phyloP scores from a whole-genome alignment of 169 alveolate genomes.

The Cryptosporidium baileyi region DNA sequence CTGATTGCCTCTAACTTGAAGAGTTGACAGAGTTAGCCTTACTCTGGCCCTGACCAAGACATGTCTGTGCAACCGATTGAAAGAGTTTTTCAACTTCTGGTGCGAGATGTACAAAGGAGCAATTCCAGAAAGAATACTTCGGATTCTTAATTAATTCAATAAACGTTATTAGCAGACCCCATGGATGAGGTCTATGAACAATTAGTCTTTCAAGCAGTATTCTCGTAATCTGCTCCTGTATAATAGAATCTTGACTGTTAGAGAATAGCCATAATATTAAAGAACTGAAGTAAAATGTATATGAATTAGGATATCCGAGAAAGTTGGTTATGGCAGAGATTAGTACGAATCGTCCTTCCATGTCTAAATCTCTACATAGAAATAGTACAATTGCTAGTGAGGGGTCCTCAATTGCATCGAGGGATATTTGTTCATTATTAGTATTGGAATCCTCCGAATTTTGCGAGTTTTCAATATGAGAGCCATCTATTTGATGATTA shows the following conservation, averaged over 20 bases:
- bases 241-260: slow-evolving; percentile 83
- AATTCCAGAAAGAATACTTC: slow-evolving; percentile 80
- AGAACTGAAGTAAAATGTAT: slow-evolving; percentile 92
- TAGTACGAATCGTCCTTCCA: slow-evolving; percentile 85
- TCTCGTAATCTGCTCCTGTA: slow-evolving; percentile 91
- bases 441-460: not conserved
- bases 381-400: slow-evolving; percentile 79
- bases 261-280: slow-evolving; percentile 85
- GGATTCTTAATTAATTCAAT: slow-evolving; percentile 92
- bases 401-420: slow-evolving; percentile 70
- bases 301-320: slow-evolving; percentile 94
- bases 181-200: slow-evolving; percentile 95
- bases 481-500: slow-evolving; percentile 11
- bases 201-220: slow-evolving; percentile 89
- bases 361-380: slow-evolving; percentile 78
- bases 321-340: slow-evolving; percentile 92
- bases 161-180: slow-evolving; percentile 96
- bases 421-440: not conserved
- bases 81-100: slow-evolving; percentile 79
- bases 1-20: not conserved
- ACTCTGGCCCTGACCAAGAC: slow-evolving; percentile 62
- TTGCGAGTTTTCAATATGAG: not conserved
- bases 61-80: slow-evolving; percentile 77
- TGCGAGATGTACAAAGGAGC: slow-evolving; percentile 77
- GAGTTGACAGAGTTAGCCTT: slow-evolving; percentile 7